Conservation (phyloP, 2,329 filamentous ascomycete species). For the Xylariomycetidae sp. region DNA sequence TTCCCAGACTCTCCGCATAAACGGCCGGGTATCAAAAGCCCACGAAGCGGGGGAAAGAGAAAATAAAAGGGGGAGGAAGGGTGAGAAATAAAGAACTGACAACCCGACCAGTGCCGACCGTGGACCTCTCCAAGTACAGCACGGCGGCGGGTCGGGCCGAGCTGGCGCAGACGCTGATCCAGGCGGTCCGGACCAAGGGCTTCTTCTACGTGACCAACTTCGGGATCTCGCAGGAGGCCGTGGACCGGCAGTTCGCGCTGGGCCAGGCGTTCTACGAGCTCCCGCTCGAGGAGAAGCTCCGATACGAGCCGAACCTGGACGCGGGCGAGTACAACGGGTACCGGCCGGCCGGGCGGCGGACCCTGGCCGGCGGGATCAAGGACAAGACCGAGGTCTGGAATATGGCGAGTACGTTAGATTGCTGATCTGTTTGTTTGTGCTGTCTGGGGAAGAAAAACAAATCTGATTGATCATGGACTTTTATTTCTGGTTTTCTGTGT, state of each 20-base stretch:
- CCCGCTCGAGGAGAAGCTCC: slow-evolving; percentile 56
- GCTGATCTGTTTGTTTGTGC: neutral
- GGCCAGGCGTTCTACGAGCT: slow-evolving; percentile 53
- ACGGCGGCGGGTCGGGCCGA: slow-evolving; percentile 25
- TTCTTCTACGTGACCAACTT: slow-evolving; percentile 63
- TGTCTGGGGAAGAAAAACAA: no score
- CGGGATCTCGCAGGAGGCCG: slow-evolving; percentile 51
- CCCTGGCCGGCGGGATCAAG: slow-evolving; percentile 30
- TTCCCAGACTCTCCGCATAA: no score
- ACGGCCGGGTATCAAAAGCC: slow-evolving; percentile 11
- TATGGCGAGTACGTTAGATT: slow-evolving; percentile 38
- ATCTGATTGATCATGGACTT: no score
- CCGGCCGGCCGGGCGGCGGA: slow-evolving; percentile 37
- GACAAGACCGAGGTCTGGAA: slow-evolving; percentile 59
- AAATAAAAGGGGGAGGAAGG: neutral
- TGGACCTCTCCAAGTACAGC: slow-evolving; percentile 30
- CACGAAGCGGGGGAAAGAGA: neutral
- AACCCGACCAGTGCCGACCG: slow-evolving; percentile 28
- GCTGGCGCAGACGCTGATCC: slow-evolving; percentile 17
- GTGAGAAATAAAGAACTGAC: neutral
- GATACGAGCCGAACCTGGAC: slow-evolving; percentile 43
- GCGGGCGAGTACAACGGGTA: slow-evolving; percentile 55
- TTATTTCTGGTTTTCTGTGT: no score
- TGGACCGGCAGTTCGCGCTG: slow-evolving; percentile 56
- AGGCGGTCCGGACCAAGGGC: slow-evolving; percentile 32